phyloP scores from a whole-genome alignment of 176 grass and related monocot species.

The Avena eriantha region DNA sequence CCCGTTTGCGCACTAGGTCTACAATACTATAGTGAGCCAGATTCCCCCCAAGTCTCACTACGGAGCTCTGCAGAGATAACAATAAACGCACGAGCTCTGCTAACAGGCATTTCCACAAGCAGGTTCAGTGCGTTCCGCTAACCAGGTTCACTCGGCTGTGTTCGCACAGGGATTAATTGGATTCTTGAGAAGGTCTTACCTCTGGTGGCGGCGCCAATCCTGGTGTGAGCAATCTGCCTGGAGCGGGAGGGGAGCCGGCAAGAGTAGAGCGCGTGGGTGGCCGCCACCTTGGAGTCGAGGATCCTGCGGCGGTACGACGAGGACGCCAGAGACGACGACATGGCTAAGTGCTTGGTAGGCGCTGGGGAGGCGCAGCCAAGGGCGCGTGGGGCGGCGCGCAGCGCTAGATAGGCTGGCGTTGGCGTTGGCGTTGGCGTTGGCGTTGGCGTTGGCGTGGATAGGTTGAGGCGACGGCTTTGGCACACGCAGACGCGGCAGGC shows the following conservation, averaged over 20 bases:
- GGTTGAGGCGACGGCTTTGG: not conserved
- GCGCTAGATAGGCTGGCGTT: not conserved
- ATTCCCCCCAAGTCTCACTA: not conserved
- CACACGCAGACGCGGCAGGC: not conserved
- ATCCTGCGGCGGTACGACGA: slow-evolving; percentile 51
- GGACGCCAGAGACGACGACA: slow-evolving; percentile 37
- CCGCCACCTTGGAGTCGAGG: slow-evolving; percentile 27
- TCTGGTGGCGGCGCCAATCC: slow-evolving; percentile 43
- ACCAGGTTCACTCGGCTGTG: not conserved
- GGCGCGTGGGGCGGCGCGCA: not conserved
- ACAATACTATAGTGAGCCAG: not conserved
- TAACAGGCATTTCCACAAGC: slow-evolving; percentile 27
- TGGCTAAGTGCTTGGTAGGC: not conserved
- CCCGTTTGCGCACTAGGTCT: not conserved
- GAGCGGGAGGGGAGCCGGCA: slow-evolving; percentile 41
- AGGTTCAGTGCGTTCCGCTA: not conserved
- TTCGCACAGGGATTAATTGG: no score
- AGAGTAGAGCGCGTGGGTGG: slow-evolving; percentile 14
- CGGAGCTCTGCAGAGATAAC: not conserved
- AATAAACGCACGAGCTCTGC: not conserved
- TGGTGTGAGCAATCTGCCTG: slow-evolving; percentile 12
- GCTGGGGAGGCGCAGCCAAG: not conserved
- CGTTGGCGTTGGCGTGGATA: not conserved
- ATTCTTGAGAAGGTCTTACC: slow-evolving; percentile 7
- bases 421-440: no score